Percentiles rank a stretch among this genome's conserved stretches.
phyloP scores from a whole-genome alignment of 2,329 filamentous ascomycete species.

The Colletotrichum cuscutae region DNA sequence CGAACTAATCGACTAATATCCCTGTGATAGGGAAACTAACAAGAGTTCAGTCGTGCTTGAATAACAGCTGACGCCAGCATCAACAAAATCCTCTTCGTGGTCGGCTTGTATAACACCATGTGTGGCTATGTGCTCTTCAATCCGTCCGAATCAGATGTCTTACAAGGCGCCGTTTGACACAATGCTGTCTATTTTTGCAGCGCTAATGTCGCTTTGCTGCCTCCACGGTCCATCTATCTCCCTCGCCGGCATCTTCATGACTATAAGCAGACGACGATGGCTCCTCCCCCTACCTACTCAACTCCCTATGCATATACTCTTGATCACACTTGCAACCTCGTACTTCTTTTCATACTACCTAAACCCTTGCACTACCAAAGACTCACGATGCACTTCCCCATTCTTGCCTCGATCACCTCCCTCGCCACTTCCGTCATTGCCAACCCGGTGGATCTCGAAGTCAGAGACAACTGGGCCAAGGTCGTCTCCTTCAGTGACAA shows the following conservation, averaged over 20 bases:
- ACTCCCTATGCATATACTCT: not conserved
- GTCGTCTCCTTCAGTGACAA: conserved; percentile 11
- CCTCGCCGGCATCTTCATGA: not conserved
- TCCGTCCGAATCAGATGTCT: not conserved
- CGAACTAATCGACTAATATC: too few relatives aligned
- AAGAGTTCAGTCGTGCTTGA: too few relatives aligned
- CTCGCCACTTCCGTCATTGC: not conserved
- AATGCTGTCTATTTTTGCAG: not conserved
- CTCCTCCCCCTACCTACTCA: not conserved
- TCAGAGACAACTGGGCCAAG: conserved; percentile 9
- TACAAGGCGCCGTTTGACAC: not conserved
- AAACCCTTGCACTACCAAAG: too few relatives aligned
- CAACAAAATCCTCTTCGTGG: not conserved
- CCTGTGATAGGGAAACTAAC: too few relatives aligned
- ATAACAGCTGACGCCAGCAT: not conserved
- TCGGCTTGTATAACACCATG: not conserved
- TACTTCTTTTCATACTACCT: too few relatives aligned
- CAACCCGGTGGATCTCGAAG: not conserved
- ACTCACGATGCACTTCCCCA: not conserved
- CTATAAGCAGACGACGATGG: not conserved
- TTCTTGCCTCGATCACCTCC: not conserved
- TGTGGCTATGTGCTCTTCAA: not conserved
- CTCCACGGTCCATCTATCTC: not conserved
- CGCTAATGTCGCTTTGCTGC: too few relatives aligned
- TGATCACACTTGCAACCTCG: too few relatives aligned